Conservation (phyloP, 768 basidiomycete species). For the Termitomyces sp. region DNA sequence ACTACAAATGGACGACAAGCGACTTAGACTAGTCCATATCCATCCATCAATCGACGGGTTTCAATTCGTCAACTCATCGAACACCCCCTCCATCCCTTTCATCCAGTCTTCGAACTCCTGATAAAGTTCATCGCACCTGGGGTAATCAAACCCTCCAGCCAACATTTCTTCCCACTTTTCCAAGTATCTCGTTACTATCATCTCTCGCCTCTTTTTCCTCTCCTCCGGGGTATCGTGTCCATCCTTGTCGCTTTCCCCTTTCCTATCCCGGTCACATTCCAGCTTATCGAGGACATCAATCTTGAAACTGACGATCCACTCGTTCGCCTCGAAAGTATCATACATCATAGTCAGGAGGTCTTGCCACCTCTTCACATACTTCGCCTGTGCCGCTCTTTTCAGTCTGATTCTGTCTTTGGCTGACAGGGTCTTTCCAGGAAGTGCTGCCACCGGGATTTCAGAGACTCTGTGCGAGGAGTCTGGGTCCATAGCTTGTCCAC, state of each 20-base stretch:
- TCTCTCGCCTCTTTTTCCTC: conserved; percentile 1
- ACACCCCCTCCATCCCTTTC: neutral
- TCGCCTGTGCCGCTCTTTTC: neutral
- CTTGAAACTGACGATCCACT: neutral
- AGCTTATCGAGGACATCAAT: neutral
- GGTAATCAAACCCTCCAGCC: neutral
- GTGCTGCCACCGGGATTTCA: neutral
- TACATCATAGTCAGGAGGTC: neutral
- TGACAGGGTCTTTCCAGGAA: neutral
- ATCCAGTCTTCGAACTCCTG: neutral
- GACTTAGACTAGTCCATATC: neutral
- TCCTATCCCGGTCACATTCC: neutral
- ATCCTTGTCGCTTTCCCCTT: neutral
- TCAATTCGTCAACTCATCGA: neutral
- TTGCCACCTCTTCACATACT: neutral
- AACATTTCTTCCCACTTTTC: conserved; percentile 10
- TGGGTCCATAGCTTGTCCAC: neutral
- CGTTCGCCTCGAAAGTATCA: neutral
- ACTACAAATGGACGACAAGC: too few species aligned
- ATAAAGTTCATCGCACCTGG: neutral
- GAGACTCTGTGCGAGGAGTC: too few species aligned
- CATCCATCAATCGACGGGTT: neutral
- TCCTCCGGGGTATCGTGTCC: neutral
- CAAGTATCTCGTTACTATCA: conserved; percentile 14
- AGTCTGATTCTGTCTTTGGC: neutral